Evolutionary conservation across 1,139 yeast species (phyloP).

Genomic region (Saccharomyces hybrid): DNA sequence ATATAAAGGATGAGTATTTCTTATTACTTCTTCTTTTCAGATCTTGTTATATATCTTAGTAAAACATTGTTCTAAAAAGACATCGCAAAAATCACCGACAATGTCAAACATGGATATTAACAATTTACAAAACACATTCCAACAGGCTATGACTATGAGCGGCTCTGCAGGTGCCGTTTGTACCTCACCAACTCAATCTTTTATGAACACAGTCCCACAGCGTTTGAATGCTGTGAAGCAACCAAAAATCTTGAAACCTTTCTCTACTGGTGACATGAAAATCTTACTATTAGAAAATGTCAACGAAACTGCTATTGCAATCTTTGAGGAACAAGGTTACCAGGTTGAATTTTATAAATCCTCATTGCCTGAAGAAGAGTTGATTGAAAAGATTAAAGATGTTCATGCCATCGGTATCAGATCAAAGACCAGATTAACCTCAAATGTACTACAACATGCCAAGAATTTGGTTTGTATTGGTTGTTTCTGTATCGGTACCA

Average conservation of each 20-base stretch:
- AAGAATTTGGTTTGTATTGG: conserved; percentile 86
- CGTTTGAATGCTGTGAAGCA: conserved; percentile 37
- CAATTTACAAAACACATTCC: conserved; percentile 45
- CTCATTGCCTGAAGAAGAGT: conserved; percentile 84
- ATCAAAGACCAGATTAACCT: conserved; percentile 86
- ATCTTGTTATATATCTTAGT: not conserved
- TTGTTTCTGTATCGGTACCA: conserved; percentile 98
- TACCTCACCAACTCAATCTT: conserved; percentile 45
- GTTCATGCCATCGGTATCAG: conserved; percentile 98
- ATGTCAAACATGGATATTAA: conserved; percentile 41
- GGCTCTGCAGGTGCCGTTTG: conserved; percentile 65
- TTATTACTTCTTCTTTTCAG: not conserved
- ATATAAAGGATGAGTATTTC: not conserved
- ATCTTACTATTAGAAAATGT: conserved; percentile 86
- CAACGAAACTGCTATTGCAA: conserved; percentile 82
- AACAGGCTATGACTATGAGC: conserved; percentile 39
- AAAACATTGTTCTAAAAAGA: not conserved
- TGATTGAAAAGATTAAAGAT: conserved; percentile 85
- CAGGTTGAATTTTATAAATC: conserved; percentile 92
- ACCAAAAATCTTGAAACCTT: conserved; percentile 38
- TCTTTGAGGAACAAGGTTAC: conserved; percentile 83
- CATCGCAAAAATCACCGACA: not conserved
- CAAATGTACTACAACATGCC: conserved; percentile 72
- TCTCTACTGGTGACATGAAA: conserved; percentile 62
- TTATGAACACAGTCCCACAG: conserved; percentile 34